Percentiles rank a stretch among this genome's conserved stretches.
phyloP scores from a whole-genome alignment of 2,329 filamentous ascomycete genomes.

The Penicillium sp. region DNA sequence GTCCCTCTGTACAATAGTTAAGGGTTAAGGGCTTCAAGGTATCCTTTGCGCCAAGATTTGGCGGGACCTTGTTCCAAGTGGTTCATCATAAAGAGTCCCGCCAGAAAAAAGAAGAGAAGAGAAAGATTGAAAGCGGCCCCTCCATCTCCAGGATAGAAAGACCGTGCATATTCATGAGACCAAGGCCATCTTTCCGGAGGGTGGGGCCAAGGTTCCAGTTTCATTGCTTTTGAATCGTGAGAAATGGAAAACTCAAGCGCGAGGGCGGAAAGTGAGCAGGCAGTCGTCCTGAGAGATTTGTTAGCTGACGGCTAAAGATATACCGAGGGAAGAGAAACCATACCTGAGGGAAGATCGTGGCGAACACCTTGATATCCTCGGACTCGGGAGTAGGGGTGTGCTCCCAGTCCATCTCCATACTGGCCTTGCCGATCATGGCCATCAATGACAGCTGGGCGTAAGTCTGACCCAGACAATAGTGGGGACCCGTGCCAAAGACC shows the following conservation, averaged over 20 bases:
- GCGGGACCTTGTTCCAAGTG: constrained; percentile 2
- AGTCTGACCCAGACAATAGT: constrained; percentile 92
- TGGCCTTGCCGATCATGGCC: constrained; percentile 85
- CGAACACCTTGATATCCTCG: constrained; percentile 97
- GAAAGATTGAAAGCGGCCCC: constrained; percentile 10
- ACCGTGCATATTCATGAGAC: constrained; percentile 8
- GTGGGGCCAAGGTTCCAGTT: constrained; percentile 14
- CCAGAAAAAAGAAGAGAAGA: constrained; percentile 11
- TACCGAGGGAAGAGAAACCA: constrained; percentile 1
- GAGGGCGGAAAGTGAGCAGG: constrained; percentile 66
- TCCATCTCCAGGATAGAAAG: constrained; percentile 27
- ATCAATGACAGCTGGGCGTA: constrained; percentile 89
- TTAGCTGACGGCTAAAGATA: constrained; percentile 18
- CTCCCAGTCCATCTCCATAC: constrained; percentile 82
- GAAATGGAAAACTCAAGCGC: constrained; percentile 30
- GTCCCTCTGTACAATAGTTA: not conserved
- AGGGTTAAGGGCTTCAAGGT: not conserved
- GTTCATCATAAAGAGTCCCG: constrained; percentile 8
- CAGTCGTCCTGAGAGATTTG: constrained; percentile 68
- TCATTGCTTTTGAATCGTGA: constrained; percentile 11
- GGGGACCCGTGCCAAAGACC: constrained; percentile 91
- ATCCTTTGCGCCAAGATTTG: not conserved
- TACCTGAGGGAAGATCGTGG: constrained; percentile 95
- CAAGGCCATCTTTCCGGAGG: constrained; percentile 19
- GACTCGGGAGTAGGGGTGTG: constrained; percentile 80